Evolutionary conservation across 306 rosid species (phyloP).

Genomic region (Prunus padus): DNA sequence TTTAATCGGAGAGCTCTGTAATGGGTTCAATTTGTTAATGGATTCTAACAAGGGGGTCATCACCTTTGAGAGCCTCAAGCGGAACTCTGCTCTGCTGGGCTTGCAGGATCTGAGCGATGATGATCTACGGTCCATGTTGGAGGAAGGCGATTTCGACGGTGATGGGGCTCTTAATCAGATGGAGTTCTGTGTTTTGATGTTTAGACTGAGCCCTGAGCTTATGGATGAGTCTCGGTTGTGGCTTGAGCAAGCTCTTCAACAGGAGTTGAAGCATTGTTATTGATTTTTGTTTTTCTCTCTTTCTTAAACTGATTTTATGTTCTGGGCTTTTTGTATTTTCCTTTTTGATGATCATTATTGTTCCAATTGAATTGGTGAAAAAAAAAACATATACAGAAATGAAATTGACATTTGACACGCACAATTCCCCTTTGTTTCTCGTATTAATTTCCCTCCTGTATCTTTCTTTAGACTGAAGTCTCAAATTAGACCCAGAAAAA

Average conservation of each 20-base stretch:
- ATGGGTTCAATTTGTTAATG: conserved; percentile 59
- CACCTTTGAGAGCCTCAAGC: conserved; percentile 76
- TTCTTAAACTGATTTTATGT: not conserved
- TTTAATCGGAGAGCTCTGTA: conserved; percentile 68
- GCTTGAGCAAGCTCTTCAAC: conserved; percentile 58
- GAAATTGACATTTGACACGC: conserved; percentile 6
- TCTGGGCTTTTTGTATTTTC: not conserved
- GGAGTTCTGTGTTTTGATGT: conserved; percentile 92
- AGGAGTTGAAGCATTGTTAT: conserved; percentile 34
- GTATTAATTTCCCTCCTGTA: not conserved
- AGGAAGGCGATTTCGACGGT: conserved; percentile 80
- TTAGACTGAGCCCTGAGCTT: conserved; percentile 84
- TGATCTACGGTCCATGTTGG: conserved; percentile 65
- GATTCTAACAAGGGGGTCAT: conserved; percentile 60
- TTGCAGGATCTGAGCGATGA: conserved; percentile 58
- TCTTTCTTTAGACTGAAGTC: too few species aligned
- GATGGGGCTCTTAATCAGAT: conserved; percentile 79
- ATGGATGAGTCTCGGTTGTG: conserved; percentile 66
- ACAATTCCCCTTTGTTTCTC: not conserved
- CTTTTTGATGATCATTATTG: not conserved
- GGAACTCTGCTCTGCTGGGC: conserved; percentile 63
- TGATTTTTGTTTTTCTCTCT: not conserved
- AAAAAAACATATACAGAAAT: not conserved
- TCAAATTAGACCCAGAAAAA: too few species aligned
- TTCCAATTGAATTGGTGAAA: not conserved